Percentiles rank a stretch among this genome's conserved stretches.
These are phyloP conservation scores for Lactarius hatsudake DNA, from an alignment of 768 basidiomycete species.

Conservation along the genomic window DNA sequence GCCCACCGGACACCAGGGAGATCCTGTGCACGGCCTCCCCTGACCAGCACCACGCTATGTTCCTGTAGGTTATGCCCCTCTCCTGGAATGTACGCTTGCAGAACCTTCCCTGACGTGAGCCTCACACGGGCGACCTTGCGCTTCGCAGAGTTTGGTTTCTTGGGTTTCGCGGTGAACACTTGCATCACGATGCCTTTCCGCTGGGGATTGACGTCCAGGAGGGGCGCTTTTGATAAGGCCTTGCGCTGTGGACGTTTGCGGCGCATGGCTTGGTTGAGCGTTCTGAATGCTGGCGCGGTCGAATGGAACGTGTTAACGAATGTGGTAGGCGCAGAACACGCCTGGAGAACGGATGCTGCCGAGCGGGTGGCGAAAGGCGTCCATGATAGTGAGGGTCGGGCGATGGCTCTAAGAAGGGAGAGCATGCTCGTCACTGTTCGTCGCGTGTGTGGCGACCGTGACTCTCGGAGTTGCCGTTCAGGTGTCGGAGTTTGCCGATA, in stretches of 20 bases:
- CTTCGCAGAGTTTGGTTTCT: slow-evolving; percentile 98
- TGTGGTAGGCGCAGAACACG: slow-evolving; percentile 23
- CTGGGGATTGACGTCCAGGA: slow-evolving; percentile 77
- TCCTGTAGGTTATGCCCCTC: slow-evolving; percentile 99
- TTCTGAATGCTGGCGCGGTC: slow-evolving; percentile 55
- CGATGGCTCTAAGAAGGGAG: slow-evolving; percentile 16
- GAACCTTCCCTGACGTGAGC: slow-evolving; percentile 80
- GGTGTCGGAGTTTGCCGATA: slow-evolving; percentile 16
- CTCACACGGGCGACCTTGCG: slow-evolving; percentile 96
- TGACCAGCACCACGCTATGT: slow-evolving; percentile 91
- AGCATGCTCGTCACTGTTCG: slow-evolving; percentile 11
- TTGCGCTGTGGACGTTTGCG: slow-evolving; percentile 56
- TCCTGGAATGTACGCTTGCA: slow-evolving; percentile 94
- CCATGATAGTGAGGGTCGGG: slow-evolving; percentile 14
- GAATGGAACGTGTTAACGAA: slow-evolving; percentile 58
- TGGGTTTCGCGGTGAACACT: slow-evolving; percentile 79
- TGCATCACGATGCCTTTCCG: slow-evolving; percentile 89
- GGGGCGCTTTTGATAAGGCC: slow-evolving; percentile 64
- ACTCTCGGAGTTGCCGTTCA: too few species aligned
- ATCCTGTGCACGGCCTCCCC: slow-evolving; percentile 96
- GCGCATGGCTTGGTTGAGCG: slow-evolving; percentile 86
- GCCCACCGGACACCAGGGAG: slow-evolving; percentile 92
- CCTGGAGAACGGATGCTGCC: slow-evolving; percentile 22
- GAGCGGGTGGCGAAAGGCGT: slow-evolving; percentile 6
- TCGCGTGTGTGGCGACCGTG: background rate